Evolutionary conservation across 1,284 basidiomycete species (phyloP), one percentile per base, ranked within the genome.

Genomic region (Leccinum griseonigrum): DNA sequence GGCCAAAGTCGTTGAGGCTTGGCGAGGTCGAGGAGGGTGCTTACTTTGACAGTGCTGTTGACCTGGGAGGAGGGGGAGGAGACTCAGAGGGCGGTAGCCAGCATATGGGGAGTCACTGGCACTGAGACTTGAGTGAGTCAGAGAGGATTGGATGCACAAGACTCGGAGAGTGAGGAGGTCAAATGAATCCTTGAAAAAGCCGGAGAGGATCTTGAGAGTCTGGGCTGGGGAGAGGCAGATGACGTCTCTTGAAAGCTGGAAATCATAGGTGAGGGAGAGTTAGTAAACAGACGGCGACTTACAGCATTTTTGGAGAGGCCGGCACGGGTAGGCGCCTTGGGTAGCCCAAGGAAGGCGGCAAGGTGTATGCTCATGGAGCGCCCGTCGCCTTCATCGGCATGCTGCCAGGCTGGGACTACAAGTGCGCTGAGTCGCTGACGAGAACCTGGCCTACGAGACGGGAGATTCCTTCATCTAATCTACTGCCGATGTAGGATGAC

Each of bases 51-150:
- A 10, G 91, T 90, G 56, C 91, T 91, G 78, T 99, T 98, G 18
- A 99, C 34, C 75, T 98, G 92, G 7, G 94, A 92, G 59, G 98
- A 88, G 92, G 73, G 95, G 92, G 59, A 99, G 86, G 62, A n/a
- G n/a, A n/a, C n/a, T n/a, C n/a, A 97, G 91, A 50, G 92, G 87
- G 57, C 97, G 86, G 77, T 99, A 99, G 1, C 90, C 85, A 1
- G 88, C 80, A 68, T 92, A 94, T 88, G 57, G 96, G 13, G 34
- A 0, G 6, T 36, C 13, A 0, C 34, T 7, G 13, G 34, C 13
- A 36, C 13, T n/a, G n/a, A n/a, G n/a, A n/a, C n/a, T n/a, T 3
- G 36, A 36, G 3, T 14, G 14, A 36, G 34, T n/a, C n/a, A n/a
- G 13, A 6, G 13, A 34, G 34, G 36, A 36, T 36, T 90, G 68